Evolutionary conservation across 257 asterid species (phyloP).

Genomic region (Ilex asprella): DNA sequence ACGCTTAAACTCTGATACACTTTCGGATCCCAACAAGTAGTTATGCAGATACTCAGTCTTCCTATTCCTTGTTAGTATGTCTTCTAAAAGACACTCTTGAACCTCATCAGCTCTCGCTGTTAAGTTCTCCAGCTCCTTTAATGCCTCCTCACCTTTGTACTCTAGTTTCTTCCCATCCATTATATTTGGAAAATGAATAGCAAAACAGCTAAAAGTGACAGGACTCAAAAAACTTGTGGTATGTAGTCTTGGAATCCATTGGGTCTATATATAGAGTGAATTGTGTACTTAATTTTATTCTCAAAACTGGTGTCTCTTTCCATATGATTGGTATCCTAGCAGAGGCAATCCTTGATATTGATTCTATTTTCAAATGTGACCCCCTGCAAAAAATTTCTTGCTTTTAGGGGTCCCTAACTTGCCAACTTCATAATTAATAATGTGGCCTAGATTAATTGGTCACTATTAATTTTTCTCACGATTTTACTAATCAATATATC

Average conservation of each 20-base stretch:
- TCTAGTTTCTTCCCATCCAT: constrained; percentile 75
- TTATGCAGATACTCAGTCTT: constrained; percentile 49
- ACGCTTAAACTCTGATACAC: constrained; percentile 35
- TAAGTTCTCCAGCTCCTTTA: constrained; percentile 52
- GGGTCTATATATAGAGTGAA: constrained; percentile 26
- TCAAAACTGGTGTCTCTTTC: constrained; percentile 14
- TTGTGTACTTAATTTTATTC: constrained; percentile 2
- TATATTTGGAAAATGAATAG: neutral
- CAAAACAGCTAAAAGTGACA: neutral
- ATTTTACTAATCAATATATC: too few species aligned
- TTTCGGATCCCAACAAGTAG: constrained; percentile 28
- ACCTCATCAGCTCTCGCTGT: constrained; percentile 47
- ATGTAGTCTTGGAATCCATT: constrained; percentile 25
- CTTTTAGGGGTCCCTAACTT: too few species aligned
- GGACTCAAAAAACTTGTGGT: neutral
- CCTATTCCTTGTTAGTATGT: constrained; percentile 45
- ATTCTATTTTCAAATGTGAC: too few species aligned
- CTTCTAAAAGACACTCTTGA: constrained; percentile 42
- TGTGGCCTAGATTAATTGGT: too few species aligned
- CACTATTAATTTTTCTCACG: too few species aligned
- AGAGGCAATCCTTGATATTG: too few species aligned
- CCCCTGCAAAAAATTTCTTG: too few species aligned
- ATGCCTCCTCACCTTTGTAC: constrained; percentile 59
- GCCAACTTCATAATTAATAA: too few species aligned
- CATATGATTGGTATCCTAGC: constrained; percentile 10